Percentiles rank a stretch among this genome's conserved stretches.
Evolutionary conservation across 306 rosid genomes (phyloP).

Genomic region (Canavalia ensiformis): DNA sequence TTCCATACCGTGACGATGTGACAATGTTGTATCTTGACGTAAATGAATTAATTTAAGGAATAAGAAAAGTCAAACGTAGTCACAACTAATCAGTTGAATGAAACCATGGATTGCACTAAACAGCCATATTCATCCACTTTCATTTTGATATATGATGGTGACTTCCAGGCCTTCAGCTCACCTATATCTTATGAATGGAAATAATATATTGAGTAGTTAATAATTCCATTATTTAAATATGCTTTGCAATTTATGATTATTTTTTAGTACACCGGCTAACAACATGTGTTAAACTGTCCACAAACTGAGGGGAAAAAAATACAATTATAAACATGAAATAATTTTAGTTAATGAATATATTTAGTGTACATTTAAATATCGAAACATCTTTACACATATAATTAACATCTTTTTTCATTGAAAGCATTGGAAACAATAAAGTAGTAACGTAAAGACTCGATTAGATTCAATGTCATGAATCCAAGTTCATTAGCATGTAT

Average conservation of each 20-base stretch:
- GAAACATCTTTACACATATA: no score
- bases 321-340: no score
- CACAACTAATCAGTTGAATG: not conserved
- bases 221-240: not conserved
- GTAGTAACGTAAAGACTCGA: no score
- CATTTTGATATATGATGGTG: not conserved
- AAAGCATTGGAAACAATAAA: no score
- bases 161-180: conserved; percentile 13
- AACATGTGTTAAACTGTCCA: no score
- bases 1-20: not conserved
- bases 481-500: no score
- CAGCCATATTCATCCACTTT: conserved; percentile 8
- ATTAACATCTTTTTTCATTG: no score
- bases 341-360: no score
- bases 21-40: not conserved
- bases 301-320: no score
- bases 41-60: not conserved
- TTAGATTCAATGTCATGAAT: no score
- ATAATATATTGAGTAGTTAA: not conserved
- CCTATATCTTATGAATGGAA: not conserved
- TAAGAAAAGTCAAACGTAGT: conserved; percentile 15
- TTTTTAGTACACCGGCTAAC: not conserved
- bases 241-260: not conserved
- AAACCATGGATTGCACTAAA: not conserved
- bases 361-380: no score